These are phyloP conservation scores for Lentinula raphanica DNA, from an alignment of 768 basidiomycete genomes.

Conservation along the genomic window DNA sequence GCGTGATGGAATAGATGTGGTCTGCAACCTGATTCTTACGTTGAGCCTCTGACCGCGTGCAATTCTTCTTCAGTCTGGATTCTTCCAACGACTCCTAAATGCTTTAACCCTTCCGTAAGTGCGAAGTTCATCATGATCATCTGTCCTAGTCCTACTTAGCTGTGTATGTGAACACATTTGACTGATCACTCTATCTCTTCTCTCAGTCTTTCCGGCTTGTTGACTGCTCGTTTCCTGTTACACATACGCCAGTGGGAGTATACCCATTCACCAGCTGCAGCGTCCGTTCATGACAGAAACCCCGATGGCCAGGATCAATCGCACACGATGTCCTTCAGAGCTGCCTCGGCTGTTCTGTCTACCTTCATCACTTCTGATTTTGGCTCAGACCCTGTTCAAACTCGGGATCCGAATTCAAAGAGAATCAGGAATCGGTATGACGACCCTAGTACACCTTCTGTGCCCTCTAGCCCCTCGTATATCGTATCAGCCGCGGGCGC, in stretches of 20 bases:
- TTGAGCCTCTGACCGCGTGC: neutral
- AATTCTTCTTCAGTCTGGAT: constrained; percentile 20
- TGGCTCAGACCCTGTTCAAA: constrained; percentile 5
- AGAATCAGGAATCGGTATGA: too few species aligned
- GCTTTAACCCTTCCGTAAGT: constrained; percentile 22
- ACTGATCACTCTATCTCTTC: neutral
- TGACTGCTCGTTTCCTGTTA: constrained; percentile 7
- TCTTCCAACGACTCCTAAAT: constrained; percentile 23
- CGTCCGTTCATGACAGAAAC: neutral
- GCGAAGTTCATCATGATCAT: neutral
- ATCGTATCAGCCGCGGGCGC: neutral
- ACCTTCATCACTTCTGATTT: neutral
- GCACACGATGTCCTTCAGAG: neutral
- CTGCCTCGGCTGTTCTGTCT: neutral
- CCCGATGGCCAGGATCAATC: neutral
- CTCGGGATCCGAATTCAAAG: neutral
- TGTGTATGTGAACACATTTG: neutral
- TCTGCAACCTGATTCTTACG: neutral
- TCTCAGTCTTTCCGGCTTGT: constrained; percentile 4
- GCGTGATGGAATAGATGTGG: neutral
- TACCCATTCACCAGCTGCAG: neutral
- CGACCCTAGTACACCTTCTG: too few species aligned
- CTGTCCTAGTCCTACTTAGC: too few species aligned
- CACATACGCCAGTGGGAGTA: constrained; percentile 7
- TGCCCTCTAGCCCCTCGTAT: neutral